phyloP scores from a whole-genome alignment of 495 filamentous ascomycete species.

The Tuber umbilicatum region DNA sequence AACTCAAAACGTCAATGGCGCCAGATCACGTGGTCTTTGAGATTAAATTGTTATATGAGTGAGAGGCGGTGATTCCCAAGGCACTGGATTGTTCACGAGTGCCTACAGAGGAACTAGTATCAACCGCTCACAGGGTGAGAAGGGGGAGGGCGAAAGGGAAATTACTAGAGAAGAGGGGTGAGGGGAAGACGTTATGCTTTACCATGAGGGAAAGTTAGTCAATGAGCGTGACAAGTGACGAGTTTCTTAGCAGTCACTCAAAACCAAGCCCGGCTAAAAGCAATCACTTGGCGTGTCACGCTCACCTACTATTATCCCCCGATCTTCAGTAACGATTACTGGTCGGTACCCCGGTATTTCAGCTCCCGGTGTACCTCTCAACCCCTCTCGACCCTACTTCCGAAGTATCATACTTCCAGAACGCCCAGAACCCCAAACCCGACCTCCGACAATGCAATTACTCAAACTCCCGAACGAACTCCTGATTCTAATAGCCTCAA shows the following conservation, averaged over 20 bases:
- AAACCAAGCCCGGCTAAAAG: neutral
- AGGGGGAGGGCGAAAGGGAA: neutral
- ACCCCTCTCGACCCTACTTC: neutral
- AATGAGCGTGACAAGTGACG: neutral
- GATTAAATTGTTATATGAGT: neutral
- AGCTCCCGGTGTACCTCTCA: neutral
- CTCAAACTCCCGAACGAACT: slow-evolving; percentile 15
- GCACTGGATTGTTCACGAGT: neutral
- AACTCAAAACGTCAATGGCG: neutral
- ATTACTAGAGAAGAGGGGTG: neutral
- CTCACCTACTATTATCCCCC: neutral
- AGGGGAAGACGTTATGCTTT: neutral
- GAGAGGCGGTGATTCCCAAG: neutral
- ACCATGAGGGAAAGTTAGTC: neutral
- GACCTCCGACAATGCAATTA: neutral
- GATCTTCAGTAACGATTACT: neutral
- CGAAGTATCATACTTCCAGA: neutral
- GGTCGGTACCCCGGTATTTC: neutral
- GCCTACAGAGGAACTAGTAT: neutral
- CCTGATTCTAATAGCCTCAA: slow-evolving; percentile 6
- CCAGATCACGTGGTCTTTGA: neutral
- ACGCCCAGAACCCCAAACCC: neutral
- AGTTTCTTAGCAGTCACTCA: neutral
- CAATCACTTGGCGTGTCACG: neutral
- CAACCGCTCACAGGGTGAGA: neutral